Conservation (phyloP, 495 filamentous ascomycete genomes). For the Podospora pseudoanserina region DNA sequence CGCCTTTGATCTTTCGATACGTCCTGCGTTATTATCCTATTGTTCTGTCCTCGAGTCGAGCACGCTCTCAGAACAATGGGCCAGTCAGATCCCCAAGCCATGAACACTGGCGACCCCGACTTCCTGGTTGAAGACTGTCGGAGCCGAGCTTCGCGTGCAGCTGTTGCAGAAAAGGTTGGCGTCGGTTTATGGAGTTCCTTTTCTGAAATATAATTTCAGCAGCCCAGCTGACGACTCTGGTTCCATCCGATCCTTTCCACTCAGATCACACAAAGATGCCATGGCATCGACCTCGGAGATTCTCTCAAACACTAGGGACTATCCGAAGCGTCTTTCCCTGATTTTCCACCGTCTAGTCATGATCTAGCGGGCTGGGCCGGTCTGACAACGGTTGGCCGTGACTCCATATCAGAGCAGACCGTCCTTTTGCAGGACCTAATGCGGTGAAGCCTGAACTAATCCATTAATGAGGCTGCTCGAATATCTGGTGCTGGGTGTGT, state of each 20-base stretch:
- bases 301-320: conserved; percentile 4
- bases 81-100: conserved; percentile 6
- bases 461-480: conserved; percentile 9
- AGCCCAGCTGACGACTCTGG: conserved; percentile 1
- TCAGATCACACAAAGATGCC: background rate
- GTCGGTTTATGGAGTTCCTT: background rate
- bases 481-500: conserved; percentile 3
- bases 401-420: background rate
- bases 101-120: background rate
- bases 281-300: background rate
- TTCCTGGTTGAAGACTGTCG: conserved; percentile 6
- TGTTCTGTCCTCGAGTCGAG: conserved; percentile 19
- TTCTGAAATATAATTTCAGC: background rate
- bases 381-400: background rate
- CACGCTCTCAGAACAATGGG: conserved; percentile 4
- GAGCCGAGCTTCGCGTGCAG: conserved; percentile 6
- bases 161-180: conserved; percentile 6
- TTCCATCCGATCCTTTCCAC: background rate
- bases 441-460: conserved; percentile 19
- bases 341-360: background rate
- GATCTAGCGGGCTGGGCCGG: background rate
- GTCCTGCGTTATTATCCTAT: conserved; percentile 28
- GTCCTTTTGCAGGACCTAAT: conserved; percentile 8
- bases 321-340: background rate
- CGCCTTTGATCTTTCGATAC: conserved; percentile 26